Percentiles rank a stretch among this genome's conserved stretches.
These are phyloP conservation scores for Suhomyces prunicola DNA, from an alignment of 805 yeast genomes.

Conservation along the genomic window DNA sequence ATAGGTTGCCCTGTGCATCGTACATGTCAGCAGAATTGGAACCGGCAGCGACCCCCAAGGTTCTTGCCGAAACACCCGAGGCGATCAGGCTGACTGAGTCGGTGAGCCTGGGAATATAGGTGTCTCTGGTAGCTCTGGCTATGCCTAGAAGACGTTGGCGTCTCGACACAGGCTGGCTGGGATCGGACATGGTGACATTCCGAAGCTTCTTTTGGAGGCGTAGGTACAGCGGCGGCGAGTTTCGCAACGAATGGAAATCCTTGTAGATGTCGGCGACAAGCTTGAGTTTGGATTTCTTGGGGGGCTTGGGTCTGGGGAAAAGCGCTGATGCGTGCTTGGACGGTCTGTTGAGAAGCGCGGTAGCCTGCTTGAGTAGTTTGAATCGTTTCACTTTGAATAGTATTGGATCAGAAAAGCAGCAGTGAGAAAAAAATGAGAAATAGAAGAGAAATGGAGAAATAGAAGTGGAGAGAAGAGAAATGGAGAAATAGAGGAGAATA, in stretches of 20 bases:
- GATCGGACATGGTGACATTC: slow-evolving; percentile 15
- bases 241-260: slow-evolving; percentile 30
- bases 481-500: no score
- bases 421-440: neutral
- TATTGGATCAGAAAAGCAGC: neutral
- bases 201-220: slow-evolving; percentile 5
- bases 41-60: slow-evolving; percentile 12
- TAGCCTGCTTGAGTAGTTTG: slow-evolving; percentile 15
- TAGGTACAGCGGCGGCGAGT: neutral
- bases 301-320: slow-evolving; percentile 6
- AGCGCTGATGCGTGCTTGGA: slow-evolving; percentile 17
- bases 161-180: slow-evolving; percentile 21
- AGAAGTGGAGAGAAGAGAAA: no score
- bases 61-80: slow-evolving; percentile 38
- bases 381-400: neutral
- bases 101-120: slow-evolving; percentile 52
- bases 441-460: no score
- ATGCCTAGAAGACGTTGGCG: slow-evolving; percentile 49
- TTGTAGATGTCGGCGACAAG: slow-evolving; percentile 28
- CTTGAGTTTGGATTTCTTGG: slow-evolving; percentile 20
- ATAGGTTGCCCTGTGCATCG: slow-evolving; percentile 26
- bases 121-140: slow-evolving; percentile 54
- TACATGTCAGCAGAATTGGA: slow-evolving; percentile 19
- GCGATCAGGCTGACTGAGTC: slow-evolving; percentile 49
- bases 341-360: slow-evolving; percentile 11